Conservation (phyloP, 2,329 filamentous ascomycete genomes). For the Chaetomiaceae sp. region DNA sequence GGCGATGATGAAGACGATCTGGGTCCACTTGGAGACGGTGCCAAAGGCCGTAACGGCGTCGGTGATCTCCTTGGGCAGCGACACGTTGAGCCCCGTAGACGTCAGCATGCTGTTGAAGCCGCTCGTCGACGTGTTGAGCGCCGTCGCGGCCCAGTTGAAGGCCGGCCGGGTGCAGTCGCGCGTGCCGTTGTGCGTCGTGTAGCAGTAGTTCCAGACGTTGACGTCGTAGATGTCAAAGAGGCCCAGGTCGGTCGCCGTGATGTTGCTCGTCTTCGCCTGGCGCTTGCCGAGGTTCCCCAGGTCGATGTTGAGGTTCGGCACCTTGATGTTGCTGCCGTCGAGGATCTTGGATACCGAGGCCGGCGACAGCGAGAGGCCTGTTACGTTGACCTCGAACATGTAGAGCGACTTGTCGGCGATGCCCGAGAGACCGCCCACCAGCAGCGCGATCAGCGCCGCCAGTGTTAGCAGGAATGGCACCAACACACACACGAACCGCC, state of each 20-base stretch:
- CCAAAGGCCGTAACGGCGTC: conserved; percentile 69
- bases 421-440: conserved; percentile 53
- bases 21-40: conserved; percentile 74
- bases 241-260: conserved; percentile 54
- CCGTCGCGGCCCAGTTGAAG: conserved; percentile 72
- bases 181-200: conserved; percentile 51
- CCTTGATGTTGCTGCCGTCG: conserved; percentile 6
- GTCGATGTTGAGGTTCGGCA: conserved; percentile 3
- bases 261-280: conserved; percentile 37
- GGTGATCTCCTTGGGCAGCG: conserved; percentile 63
- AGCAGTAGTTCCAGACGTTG: conserved; percentile 84
- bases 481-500: conserved; percentile 80
- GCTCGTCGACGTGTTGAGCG: conserved; percentile 58
- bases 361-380: conserved; percentile 50
- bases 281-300: conserved; percentile 13
- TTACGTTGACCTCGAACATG: conserved; percentile 58
- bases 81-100: conserved; percentile 49
- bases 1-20: conserved; percentile 73
- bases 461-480: conserved; percentile 79
- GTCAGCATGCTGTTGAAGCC: conserved; percentile 50
- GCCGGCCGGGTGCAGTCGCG: conserved; percentile 65
- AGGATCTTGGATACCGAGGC: conserved; percentile 18
- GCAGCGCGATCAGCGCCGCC: conserved; percentile 66
- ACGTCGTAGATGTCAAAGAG: conserved; percentile 77
- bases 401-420: conserved; percentile 53